Percentiles rank a stretch among this genome's conserved stretches.
Conservation (phyloP, 2,329 filamentous ascomycete genomes). For the Massarina eburnea region DNA sequence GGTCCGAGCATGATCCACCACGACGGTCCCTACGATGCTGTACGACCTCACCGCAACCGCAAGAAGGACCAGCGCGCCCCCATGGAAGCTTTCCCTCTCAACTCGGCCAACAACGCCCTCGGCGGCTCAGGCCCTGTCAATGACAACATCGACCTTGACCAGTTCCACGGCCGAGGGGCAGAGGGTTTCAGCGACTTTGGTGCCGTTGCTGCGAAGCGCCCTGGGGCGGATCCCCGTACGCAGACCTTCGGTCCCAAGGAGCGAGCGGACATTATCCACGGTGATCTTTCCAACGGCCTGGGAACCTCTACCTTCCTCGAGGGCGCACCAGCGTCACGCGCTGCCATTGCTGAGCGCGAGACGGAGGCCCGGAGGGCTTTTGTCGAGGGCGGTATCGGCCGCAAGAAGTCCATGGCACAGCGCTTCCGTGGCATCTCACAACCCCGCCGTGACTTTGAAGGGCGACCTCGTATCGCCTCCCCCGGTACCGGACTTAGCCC, state of each 20-base stretch:
- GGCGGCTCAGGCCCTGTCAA: slow-evolving; percentile 87
- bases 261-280: slow-evolving; percentile 71
- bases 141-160: slow-evolving; percentile 75
- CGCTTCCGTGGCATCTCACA: slow-evolving; percentile 84
- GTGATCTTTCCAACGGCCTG: slow-evolving; percentile 78
- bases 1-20: slow-evolving; percentile 94
- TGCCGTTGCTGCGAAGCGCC: slow-evolving; percentile 40
- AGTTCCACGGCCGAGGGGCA: slow-evolving; percentile 83
- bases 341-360: slow-evolving; percentile 74
- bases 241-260: slow-evolving; percentile 44
- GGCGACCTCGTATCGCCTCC: slow-evolving; percentile 40
- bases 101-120: slow-evolving; percentile 87
- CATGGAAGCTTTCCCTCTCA: slow-evolving; percentile 94
- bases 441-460: slow-evolving; percentile 60
- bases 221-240: slow-evolving; percentile 27
- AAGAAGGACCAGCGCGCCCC: slow-evolving; percentile 80
- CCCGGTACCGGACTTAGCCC: slow-evolving; percentile 52
- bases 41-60: slow-evolving; percentile 91
- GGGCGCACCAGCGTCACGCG: slow-evolving; percentile 81
- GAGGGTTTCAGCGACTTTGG: slow-evolving; percentile 84
- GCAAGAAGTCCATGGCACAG: slow-evolving; percentile 94
- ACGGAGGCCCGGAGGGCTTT: slow-evolving; percentile 59
- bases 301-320: slow-evolving; percentile 96
- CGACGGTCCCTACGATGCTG: slow-evolving; percentile 94
- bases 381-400: slow-evolving; percentile 60